Evolutionary conservation across 1,284 basidiomycete species (phyloP), one percentile per base, ranked within the genome.

Genomic region (Acaromyces ingoldii): DNA sequence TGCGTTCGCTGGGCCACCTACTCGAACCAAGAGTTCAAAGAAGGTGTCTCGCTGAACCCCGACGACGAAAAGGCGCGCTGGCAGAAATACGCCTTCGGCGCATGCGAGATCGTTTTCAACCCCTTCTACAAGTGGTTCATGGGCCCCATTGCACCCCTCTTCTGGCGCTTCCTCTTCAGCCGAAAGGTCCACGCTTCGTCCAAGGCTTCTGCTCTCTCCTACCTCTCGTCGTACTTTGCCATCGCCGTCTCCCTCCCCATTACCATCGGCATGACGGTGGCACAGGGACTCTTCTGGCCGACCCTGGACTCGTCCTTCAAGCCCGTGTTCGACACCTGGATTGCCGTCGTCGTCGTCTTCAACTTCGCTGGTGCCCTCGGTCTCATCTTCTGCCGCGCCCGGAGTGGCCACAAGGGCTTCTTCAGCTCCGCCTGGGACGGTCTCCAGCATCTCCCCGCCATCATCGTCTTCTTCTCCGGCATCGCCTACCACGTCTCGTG

Each of bases 11-110:
- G 87, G 88, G 85, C 87, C 6, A 86, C 85, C 0, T 91, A 90
- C 74, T 84, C 83, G 0, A 81, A 86, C 38, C 82, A 86, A 31
- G 85, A 82, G 0, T 91, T 90, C 79, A 85, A 87, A 75, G 88
- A 91, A 67, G 88, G 89, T 61, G 89, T 91, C n/a, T 87, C 85
- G 0, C 78, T 91, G 9, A 78, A 78, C 13, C 83, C 55, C 21
- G 86, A 88, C 41, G 87, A 89, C 65, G 86, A 87, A 68, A 76
- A 87, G 2, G 89, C 88, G 60, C 77, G 88, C 2, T 91, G 88
- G 88, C 86, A 89, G 62, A 91, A 91, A 70, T 91, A 90, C 67
- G 81, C 86, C 0, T 90, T 86, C 70, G 87, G 88, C 9, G 61
- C 76, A 52, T 86, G 70, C 56, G 79, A 74, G 48, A 21, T 69